These are phyloP conservation scores for Citrullus colocynthis DNA, from an alignment of 306 rosid genomes.

Conservation along the genomic window DNA sequence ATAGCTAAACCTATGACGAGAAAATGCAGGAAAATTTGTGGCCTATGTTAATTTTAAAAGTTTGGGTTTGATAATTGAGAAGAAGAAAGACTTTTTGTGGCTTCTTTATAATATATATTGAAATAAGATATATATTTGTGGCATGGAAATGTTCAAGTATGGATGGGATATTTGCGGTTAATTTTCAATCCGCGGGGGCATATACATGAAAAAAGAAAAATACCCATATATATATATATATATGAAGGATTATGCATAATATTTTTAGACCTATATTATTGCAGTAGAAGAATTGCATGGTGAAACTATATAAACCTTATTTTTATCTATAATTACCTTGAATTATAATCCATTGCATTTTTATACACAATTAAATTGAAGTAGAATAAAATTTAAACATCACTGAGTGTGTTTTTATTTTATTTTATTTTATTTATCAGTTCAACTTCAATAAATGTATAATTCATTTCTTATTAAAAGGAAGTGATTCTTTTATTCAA, in stretches of 20 bases:
- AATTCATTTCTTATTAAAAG: too few species aligned
- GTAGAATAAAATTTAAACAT: too few species aligned
- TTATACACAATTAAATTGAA: too few species aligned
- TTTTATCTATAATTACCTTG: too few species aligned
- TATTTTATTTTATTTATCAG: too few species aligned
- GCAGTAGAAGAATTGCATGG: not conserved
- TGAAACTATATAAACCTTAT: too few species aligned
- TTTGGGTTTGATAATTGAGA: not conserved
- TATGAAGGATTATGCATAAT: not conserved
- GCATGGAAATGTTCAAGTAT: not conserved
- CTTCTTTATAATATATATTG: not conserved
- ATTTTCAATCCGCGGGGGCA: not conserved
- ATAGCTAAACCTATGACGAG: not conserved
- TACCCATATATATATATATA: not conserved
- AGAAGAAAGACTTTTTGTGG: not conserved
- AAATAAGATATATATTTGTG: not conserved
- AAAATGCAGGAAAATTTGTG: not conserved
- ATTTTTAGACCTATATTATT: not conserved
- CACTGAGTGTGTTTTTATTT: too few species aligned
- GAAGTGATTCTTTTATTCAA: too few species aligned
- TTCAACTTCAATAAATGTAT: too few species aligned
- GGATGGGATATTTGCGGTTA: constrained; percentile 1
- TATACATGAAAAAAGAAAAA: not conserved
- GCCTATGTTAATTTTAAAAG: not conserved
- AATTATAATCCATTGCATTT: too few species aligned